Conservation (phyloP, 176 grass and related monocot genomes). For the Oryza punctata region DNA sequence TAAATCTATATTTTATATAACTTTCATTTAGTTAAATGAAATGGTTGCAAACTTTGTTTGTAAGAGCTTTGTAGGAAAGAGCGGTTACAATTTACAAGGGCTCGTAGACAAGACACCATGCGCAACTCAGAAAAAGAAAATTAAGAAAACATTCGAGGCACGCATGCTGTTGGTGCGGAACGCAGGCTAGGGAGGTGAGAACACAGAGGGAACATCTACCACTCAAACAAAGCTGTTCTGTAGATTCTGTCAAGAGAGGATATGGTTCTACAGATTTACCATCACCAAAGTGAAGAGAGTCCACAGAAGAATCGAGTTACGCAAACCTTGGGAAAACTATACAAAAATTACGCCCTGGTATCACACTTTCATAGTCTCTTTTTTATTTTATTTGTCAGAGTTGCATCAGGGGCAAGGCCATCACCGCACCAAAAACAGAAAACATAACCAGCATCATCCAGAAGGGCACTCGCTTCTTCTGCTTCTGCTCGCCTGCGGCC, state of each 20-base stretch:
- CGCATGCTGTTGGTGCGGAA: too few species aligned
- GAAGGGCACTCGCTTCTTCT: conserved; percentile 73
- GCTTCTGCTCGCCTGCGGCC: conserved; percentile 45
- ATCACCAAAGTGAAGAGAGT: conserved; percentile 30
- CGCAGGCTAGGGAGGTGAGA: neutral
- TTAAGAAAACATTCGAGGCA: neutral
- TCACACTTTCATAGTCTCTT: conserved; percentile 10
- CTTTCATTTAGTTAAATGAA: too few species aligned
- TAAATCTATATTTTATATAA: too few species aligned
- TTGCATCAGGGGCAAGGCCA: conserved; percentile 98
- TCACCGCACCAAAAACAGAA: conserved; percentile 80
- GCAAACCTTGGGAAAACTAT: conserved; percentile 61
- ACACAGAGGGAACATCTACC: neutral
- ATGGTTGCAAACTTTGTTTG: too few species aligned
- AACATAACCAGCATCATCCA: conserved; percentile 85
- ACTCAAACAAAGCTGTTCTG: neutral
- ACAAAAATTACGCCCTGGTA: conserved; percentile 66
- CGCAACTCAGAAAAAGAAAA: neutral
- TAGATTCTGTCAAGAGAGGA: conserved; percentile 27
- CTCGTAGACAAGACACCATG: too few species aligned
- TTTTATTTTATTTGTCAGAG: conserved; percentile 54
- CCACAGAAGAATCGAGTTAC: conserved; percentile 40
- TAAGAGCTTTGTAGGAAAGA: too few species aligned
- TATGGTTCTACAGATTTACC: conserved; percentile 49
- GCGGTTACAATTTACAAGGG: too few species aligned